A percentile compares a stretch with the other conserved stretches of the same genome.
phyloP scores from a whole-genome alignment of 345 rosid genomes.

The Litchi chinensis region DNA sequence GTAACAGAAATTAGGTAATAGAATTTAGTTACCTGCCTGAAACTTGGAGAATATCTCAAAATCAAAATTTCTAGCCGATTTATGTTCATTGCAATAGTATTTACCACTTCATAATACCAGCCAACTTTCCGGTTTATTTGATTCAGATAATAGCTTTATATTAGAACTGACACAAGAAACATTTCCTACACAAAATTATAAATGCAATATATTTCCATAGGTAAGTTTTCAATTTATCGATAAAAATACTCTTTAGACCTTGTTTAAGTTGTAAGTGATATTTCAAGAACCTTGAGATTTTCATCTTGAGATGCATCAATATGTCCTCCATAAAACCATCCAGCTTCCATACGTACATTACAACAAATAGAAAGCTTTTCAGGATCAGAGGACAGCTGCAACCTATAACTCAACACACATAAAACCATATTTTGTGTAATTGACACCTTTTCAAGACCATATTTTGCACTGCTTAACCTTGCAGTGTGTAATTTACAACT shows the following conservation, averaged over 20 bases:
- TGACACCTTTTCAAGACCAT: neutral
- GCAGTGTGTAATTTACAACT: neutral
- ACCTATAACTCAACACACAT: neutral
- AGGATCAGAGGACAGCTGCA: neutral
- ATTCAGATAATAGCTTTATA: neutral
- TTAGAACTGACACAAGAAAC: neutral
- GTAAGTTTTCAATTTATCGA: neutral
- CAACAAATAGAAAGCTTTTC: neutral
- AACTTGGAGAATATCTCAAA: neutral
- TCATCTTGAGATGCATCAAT: neutral
- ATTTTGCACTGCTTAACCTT: neutral
- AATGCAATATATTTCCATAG: neutral
- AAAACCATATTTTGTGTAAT: neutral
- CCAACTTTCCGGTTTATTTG: neutral
- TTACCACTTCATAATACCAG: neutral
- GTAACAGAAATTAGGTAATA: neutral
- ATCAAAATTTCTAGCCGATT: neutral
- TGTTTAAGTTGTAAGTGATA: neutral
- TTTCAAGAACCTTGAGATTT: neutral
- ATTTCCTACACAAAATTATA: neutral
- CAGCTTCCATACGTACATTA: neutral
- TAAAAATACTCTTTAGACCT: neutral
- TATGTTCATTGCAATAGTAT: neutral
- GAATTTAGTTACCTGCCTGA: neutral
- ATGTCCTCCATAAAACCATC: neutral